Base-by-base conservation (phyloP, 345 rosid genomes). In the Pistacia vera region DNA sequence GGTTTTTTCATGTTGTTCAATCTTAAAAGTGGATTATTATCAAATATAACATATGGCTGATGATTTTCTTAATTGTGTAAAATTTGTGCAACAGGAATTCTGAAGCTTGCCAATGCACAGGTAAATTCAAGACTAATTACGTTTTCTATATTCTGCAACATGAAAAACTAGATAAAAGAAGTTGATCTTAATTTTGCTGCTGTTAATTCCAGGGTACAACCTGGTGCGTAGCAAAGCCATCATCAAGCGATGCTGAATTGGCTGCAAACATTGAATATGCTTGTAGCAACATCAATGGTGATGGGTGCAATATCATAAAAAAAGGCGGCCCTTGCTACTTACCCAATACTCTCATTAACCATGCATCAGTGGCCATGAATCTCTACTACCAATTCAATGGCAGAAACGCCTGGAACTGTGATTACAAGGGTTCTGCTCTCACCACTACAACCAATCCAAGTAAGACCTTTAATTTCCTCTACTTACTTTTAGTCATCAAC, bases 311-410 rank as follows among this genome's bases (percentile, higher is more conserved):
- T 14, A 77, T 81, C 2, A 76, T 85, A 55, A 77, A 81, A 3
- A 79, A 74, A 48, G 86, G 86, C n/a, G 77, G 88, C 11, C 78
- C 88, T 48, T 86, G 88, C 73, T 86, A 76, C 58, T 76, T 70
- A 25, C 88, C 86, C 10, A 71, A 79, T 46, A 86, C 81, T n/a
- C 28, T 73, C 18, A 74, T 55, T 44, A 83, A 81, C 62, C 88
- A 76, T 56, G 90, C 88, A 76, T 82, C 90, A 11, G 79, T 74
- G 17, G 88, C 86, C 75, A 83, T 83, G 87, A 87, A 87, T 70
- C 81, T 85, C 28, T 87, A 87, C 77, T 85, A 85, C 83, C 87
- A 83, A 68, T 12, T 65, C 46, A 79, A 66, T 14, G 79, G 75
- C 63, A 80, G 76, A 74, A 87, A 80, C 57, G 63, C 69, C 20